Evolutionary conservation across 495 filamentous ascomycete species (phyloP).

Genomic region (Penicillium nucicola): DNA sequence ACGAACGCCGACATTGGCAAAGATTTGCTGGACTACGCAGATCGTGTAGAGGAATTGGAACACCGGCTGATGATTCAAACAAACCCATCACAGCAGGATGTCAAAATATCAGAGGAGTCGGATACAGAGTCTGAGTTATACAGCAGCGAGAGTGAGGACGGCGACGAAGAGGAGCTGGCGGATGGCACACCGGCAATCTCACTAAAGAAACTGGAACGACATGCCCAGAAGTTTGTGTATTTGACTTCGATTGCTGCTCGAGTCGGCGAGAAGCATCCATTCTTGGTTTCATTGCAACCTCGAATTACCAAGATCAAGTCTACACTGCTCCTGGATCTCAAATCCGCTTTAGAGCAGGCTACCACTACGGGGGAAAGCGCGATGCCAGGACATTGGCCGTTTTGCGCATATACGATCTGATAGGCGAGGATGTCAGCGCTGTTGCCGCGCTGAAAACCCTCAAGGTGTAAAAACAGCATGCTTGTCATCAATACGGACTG

Average conservation of each 20-base stretch:
- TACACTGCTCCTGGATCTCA: slow-evolving; percentile 80
- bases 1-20: slow-evolving; percentile 56
- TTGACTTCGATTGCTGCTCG: slow-evolving; percentile 47
- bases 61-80: slow-evolving; percentile 57
- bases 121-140: slow-evolving; percentile 40
- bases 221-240: slow-evolving; percentile 56
- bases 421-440: slow-evolving; percentile 73
- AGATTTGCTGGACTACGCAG: slow-evolving; percentile 66
- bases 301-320: slow-evolving; percentile 61
- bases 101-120: slow-evolving; percentile 13
- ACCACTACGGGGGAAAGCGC: slow-evolving; percentile 51
- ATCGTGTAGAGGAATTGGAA: slow-evolving; percentile 72
- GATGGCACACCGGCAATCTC: slow-evolving; percentile 42
- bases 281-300: slow-evolving; percentile 55
- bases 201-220: slow-evolving; percentile 50
- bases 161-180: slow-evolving; percentile 48
- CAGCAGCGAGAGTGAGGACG: slow-evolving; percentile 52
- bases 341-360: slow-evolving; percentile 72
- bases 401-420: slow-evolving; percentile 69
- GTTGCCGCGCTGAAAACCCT: slow-evolving; percentile 60
- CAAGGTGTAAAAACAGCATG: slow-evolving; percentile 40
- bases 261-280: slow-evolving; percentile 62
- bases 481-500: slow-evolving; percentile 3
- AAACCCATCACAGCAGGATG: slow-evolving; percentile 8
- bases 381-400: slow-evolving; percentile 62